Evolutionary conservation across 495 filamentous ascomycete species (phyloP).

Genomic region (Penicillium chermesinum): DNA sequence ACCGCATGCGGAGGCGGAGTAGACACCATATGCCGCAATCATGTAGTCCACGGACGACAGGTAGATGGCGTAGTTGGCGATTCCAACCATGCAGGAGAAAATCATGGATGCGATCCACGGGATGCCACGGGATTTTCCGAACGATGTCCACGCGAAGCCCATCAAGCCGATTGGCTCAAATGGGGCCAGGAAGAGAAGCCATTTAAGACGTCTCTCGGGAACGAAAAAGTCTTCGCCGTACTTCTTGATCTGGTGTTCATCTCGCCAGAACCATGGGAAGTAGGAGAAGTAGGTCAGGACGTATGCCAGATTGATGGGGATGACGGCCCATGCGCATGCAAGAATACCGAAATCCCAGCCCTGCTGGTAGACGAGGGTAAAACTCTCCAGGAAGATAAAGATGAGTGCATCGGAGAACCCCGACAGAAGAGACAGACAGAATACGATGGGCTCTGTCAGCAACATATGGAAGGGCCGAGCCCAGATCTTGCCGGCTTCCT

Average conservation of each 20-base stretch:
- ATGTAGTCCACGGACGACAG: constrained; percentile 78
- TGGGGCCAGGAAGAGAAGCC: constrained; percentile 54
- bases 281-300: constrained; percentile 59
- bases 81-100: constrained; percentile 53
- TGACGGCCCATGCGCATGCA: constrained; percentile 51
- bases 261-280: constrained; percentile 55
- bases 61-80: constrained; percentile 64
- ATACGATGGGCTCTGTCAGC: constrained; percentile 66
- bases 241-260: constrained; percentile 35
- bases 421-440: constrained; percentile 62
- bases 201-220: constrained; percentile 30
- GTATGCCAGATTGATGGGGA: constrained; percentile 58
- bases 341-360: constrained; percentile 55
- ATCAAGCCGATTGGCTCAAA: constrained; percentile 61
- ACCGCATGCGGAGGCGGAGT: constrained; percentile 69
- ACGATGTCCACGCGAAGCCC: constrained; percentile 60
- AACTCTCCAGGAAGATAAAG: constrained; percentile 69
- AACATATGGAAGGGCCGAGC: constrained; percentile 71
- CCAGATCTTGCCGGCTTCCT: constrained; percentile 57
- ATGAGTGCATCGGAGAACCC: constrained; percentile 75
- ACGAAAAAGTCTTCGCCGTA: constrained; percentile 24
- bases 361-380: constrained; percentile 56
- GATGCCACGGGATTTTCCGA: constrained; percentile 43
- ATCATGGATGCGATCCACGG: constrained; percentile 62
- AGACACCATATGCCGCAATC: constrained; percentile 69